A percentile compares a stretch with the other conserved stretches of the same genome.
Conservation (phyloP, 73 alveolate genomes). For the Durusdinium trenchii region DNA sequence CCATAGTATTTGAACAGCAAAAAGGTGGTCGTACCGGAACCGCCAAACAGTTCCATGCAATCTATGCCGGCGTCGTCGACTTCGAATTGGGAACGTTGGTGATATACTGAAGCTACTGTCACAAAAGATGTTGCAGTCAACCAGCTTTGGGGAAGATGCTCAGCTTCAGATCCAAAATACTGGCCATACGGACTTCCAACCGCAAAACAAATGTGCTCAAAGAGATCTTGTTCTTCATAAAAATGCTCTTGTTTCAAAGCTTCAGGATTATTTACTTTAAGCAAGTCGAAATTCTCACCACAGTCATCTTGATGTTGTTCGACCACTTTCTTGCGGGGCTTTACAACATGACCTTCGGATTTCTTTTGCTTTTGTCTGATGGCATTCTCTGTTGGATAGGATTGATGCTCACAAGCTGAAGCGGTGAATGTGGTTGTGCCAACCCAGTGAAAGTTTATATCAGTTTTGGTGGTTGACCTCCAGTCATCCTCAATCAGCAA, state of each 20-base stretch:
- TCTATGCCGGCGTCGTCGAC: background rate
- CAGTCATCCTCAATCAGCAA: too few species aligned
- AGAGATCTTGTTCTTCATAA: too few species aligned
- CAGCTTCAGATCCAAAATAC: background rate
- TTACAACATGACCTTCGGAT: background rate
- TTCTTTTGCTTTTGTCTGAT: background rate
- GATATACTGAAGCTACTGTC: background rate
- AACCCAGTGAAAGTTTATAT: background rate
- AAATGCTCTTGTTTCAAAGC: background rate
- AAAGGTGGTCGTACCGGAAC: background rate
- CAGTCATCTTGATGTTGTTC: conserved; percentile 21
- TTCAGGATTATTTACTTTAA: background rate
- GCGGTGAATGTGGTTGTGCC: background rate
- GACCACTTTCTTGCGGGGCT: background rate
- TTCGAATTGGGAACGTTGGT: background rate
- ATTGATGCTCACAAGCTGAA: background rate
- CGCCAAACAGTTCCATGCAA: background rate
- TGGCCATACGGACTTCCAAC: background rate
- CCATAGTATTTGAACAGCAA: background rate
- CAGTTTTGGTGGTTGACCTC: too few species aligned
- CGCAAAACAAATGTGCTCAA: too few species aligned
- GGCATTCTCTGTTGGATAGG: conserved; percentile 21
- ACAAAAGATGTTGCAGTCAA: background rate
- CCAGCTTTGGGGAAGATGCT: too few species aligned
- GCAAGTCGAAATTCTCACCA: background rate